A percentile compares a stretch with the other conserved stretches of the same genome.
Evolutionary conservation across 257 asterid species (phyloP).

Genomic region (Gentiana macrophylla): DNA sequence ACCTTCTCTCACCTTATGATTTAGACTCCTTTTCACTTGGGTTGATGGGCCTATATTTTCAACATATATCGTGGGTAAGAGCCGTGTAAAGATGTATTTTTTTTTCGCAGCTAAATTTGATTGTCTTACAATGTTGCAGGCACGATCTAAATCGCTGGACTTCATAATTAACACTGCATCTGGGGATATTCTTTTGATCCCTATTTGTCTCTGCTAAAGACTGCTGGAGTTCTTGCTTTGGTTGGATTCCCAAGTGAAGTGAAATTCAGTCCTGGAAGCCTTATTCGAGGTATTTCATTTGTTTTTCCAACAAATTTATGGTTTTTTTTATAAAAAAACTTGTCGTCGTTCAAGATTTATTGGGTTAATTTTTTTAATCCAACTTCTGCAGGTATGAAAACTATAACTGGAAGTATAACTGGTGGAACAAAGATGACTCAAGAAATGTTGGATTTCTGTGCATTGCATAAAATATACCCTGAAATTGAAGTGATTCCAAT

Average conservation of each 20-base stretch:
- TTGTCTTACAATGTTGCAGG: slow-evolving; percentile 19
- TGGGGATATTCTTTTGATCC: slow-evolving; percentile 46
- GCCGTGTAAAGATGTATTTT: too few species aligned
- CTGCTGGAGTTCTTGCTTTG: slow-evolving; percentile 48
- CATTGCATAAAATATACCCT: slow-evolving; percentile 10
- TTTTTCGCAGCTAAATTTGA: too few species aligned
- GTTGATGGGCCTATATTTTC: too few species aligned
- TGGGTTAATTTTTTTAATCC: too few species aligned
- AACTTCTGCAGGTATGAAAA: slow-evolving; percentile 10
- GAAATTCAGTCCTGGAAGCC: too few species aligned
- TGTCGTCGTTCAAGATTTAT: too few species aligned
- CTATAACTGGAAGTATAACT: slow-evolving; percentile 7
- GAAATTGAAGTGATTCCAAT: slow-evolving; percentile 15
- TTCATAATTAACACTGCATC: slow-evolving; percentile 47
- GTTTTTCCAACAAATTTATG: too few species aligned
- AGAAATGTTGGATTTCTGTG: slow-evolving; percentile 19
- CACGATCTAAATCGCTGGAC: slow-evolving; percentile 49
- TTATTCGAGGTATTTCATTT: too few species aligned
- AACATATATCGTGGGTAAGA: too few species aligned
- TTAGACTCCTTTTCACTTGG: too few species aligned
- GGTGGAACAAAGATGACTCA: slow-evolving; percentile 16
- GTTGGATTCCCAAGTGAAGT: slow-evolving; percentile 35
- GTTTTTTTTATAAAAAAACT: too few species aligned
- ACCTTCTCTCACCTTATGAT: too few species aligned
- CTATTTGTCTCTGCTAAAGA: slow-evolving; percentile 38